Base-by-base conservation (phyloP, 1,284 basidiomycete genomes). In the Agaricales sp. region DNA sequence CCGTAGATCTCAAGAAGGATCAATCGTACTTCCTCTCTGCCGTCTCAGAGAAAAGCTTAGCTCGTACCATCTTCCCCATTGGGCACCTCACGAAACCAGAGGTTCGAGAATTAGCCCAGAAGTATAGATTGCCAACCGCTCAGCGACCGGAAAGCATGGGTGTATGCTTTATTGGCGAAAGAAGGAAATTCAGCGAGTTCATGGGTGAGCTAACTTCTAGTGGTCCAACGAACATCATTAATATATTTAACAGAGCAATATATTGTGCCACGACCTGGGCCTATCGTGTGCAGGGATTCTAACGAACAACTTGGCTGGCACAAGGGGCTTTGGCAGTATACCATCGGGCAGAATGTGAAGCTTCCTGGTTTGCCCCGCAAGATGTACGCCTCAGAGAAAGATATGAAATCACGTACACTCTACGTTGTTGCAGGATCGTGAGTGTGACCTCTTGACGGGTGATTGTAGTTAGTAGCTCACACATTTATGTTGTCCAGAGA, bases 1-100 rank as follows among this genome's bases (percentile, higher is more conserved):
- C 83, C 1, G 54, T 58, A n/a, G 89, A 94, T 58, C 56, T 57
- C 45, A 66, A 62, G 4, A 98, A 98, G 65, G 95, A 98, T 64
- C 94, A 99, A 64, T 87, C 91, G 0, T 98, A 95, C 62, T 99
- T 93, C 62, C 75, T 99, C 1, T 87, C 92, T 1, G 82, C 86
- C 1, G 80, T 93, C 23, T 68, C 78, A 0, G 80, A 91, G 59
- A 50, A 57, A 0, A 74, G 82, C 50, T 74, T 95, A 3, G 56
- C 64, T 0, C 71, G 86, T 54, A 75, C 91, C 0, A 63, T 94
- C 1, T 95, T 98, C 53, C 92, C 92, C 0, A 68, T 96, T 1
- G 84, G 79, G 1, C 61, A 72, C 12, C 61, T 87, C 3, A 71
- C 65, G 2, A 96, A 96, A 63, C 53, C 67, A 0, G 68, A 86